Conservation (phyloP, 2,329 filamentous ascomycete species). For the Lecanicillium sp. region DNA sequence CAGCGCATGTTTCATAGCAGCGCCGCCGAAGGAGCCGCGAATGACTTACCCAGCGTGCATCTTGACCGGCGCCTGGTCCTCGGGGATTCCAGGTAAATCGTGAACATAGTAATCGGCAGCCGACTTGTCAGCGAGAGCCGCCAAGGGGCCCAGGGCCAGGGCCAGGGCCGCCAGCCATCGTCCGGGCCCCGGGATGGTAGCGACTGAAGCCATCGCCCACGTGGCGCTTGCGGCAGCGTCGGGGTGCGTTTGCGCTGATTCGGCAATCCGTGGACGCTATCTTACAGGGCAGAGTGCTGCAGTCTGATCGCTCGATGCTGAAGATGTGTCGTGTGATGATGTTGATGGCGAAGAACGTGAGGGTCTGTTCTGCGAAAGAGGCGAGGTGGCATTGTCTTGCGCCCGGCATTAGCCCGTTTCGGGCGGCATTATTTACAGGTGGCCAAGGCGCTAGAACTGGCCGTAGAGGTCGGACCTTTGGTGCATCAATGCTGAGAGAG, state of each 20-base stretch:
- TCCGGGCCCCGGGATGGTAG: conserved; percentile 18
- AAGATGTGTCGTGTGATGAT: conserved; percentile 9
- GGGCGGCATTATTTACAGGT: background rate
- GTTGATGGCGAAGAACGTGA: conserved; percentile 2
- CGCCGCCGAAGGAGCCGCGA: conserved; percentile 13
- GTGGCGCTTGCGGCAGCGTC: conserved; percentile 4
- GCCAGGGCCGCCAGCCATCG: conserved; percentile 28
- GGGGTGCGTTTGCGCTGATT: no score
- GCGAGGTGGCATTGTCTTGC: conserved; percentile 12
- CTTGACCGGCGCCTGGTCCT: conserved; percentile 67
- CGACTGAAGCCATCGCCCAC: conserved; percentile 9
- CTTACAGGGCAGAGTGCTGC: background rate
- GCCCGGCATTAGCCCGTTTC: background rate
- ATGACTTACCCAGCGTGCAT: conserved; percentile 91
- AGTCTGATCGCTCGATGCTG: background rate
- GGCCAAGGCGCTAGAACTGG: background rate
- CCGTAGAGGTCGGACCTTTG: background rate
- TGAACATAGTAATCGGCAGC: conserved; percentile 83
- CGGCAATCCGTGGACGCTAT: background rate
- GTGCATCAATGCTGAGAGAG: no score
- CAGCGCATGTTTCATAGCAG: conserved; percentile 16
- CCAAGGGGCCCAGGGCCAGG: conserved; percentile 38
- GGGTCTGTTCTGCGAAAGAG: background rate
- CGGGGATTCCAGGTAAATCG: conserved; percentile 76
- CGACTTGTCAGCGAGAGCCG: conserved; percentile 25